These are phyloP conservation scores for Lasiodiplodia gonubiensis DNA, from an alignment of 2,329 filamentous ascomycete species.

Conservation along the genomic window DNA sequence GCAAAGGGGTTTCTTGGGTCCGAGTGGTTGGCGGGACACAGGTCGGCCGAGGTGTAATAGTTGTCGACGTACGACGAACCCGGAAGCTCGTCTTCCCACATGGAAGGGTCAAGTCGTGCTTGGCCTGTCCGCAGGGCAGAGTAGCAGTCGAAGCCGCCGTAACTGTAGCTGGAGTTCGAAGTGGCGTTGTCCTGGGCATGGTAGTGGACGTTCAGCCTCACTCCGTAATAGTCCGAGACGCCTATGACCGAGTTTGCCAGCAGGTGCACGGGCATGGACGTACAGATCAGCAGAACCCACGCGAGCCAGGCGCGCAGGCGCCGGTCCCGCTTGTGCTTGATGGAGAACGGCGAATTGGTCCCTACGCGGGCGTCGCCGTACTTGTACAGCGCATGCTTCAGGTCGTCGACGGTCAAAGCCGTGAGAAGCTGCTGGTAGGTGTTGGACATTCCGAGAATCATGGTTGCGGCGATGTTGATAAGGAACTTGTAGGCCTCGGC, in stretches of 20 bases:
- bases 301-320: conserved; percentile 37
- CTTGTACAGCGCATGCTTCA: conserved; percentile 37
- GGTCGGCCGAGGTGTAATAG: not conserved
- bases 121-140: conserved; percentile 3
- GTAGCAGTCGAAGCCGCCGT: not conserved
- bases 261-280: conserved; percentile 37
- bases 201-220: conserved; percentile 11
- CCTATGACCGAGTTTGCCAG: conserved; percentile 41
- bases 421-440: conserved; percentile 43
- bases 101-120: not conserved
- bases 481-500: conserved; percentile 31
- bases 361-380: conserved; percentile 41
- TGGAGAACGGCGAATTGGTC: conserved; percentile 42
- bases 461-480: conserved; percentile 41
- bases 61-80: not conserved
- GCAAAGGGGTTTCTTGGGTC: conserved; percentile 3
- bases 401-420: conserved; percentile 36
- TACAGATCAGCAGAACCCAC: conserved; percentile 38
- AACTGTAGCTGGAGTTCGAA: not conserved
- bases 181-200: not conserved
- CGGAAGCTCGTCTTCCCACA: not conserved
- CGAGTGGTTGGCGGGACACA: conserved; percentile 1
- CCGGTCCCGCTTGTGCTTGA: conserved; percentile 38
- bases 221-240: conserved; percentile 30
- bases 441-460: conserved; percentile 42